Base-by-base conservation (phyloP, 2,329 filamentous ascomycete species). In the Botrytis aclada region DNA sequence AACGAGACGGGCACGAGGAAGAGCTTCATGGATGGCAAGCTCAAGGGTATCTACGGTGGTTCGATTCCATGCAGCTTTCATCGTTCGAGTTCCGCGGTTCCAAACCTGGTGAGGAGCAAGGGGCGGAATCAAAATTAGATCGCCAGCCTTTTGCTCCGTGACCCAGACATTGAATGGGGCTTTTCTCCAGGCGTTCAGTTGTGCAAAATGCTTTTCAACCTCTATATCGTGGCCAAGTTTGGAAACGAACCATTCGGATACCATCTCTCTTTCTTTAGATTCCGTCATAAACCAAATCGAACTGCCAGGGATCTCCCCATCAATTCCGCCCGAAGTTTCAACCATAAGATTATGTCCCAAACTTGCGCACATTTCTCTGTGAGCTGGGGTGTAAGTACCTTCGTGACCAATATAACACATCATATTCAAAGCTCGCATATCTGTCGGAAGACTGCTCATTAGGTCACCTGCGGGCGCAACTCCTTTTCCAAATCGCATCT, bases 211-310 rank as follows among this genome's bases (percentile, higher is more conserved):
- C 76, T 95, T 94, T 80, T 99, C 96, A 29, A 98, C 93, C 80
- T 98, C 95, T 74, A 98, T 95, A 78, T 99, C 95, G 80, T 99
- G 96, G 1, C 96, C 96, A 8, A 99, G 86, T 82, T 94, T 93
- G 1, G 94, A 97, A 66, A 97, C 84, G 85, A 97, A 99, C 81
- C 97, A 98, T 79, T 98, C 95, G 0, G 94, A 91, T 3, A 98
- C 94, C 6, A 95, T 87, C 74, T 95, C 91, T 2, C 96, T 90
- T 79, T 99, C 96, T 78, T 96, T 97, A 51, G 91, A 94, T 81
- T 98, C 94, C 0, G 96, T 98, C 96, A 99, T 98, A 81, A 98
- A 97, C 96, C 96, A 99, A 54, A 99, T 89, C 0, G 96, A 98
- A 71, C 93, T 97, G 2, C 96, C 96, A 2, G 92, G 88, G 75